These are phyloP conservation scores for Geotrichum fermentans DNA, from an alignment of 1,139 yeast genomes.

Conservation along the genomic window DNA sequence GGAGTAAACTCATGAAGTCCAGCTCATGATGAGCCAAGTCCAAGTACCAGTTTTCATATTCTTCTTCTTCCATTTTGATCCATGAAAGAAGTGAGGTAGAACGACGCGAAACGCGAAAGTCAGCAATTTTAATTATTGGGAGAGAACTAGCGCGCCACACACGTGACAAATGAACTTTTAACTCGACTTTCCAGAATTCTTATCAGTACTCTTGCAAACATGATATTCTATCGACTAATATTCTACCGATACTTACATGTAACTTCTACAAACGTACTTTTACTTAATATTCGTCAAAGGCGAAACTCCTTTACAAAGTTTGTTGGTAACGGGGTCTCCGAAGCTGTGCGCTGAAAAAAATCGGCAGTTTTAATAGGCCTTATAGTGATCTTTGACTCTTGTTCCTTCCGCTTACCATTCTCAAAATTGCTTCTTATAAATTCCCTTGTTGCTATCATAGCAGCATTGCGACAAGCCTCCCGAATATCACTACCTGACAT, in stretches of 20 bases:
- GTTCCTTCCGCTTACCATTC: conserved; percentile 18
- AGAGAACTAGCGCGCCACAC: conserved; percentile 4
- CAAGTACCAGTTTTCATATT: conserved; percentile 14
- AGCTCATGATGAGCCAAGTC: conserved; percentile 8
- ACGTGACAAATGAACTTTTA: too few relatives aligned
- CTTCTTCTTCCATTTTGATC: conserved; percentile 16
- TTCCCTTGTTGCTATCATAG: conserved; percentile 82
- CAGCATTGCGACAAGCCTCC: conserved; percentile 91
- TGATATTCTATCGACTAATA: too few relatives aligned
- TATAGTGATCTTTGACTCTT: conserved; percentile 3
- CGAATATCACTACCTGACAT: conserved; percentile 86
- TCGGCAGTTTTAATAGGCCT: conserved; percentile 40
- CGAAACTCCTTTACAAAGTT: conserved; percentile 22
- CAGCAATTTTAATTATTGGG: too few relatives aligned
- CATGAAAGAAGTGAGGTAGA: too few relatives aligned
- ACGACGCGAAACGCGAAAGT: too few relatives aligned
- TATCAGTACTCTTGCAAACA: too few relatives aligned
- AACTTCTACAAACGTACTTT: too few relatives aligned
- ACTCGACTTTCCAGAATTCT: too few relatives aligned
- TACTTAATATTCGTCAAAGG: neutral
- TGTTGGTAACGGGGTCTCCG: conserved; percentile 27
- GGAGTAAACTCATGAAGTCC: conserved; percentile 9
- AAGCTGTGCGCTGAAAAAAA: conserved; percentile 32
- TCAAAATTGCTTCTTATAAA: conserved; percentile 46
- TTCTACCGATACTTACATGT: too few relatives aligned